These are phyloP conservation scores for Fusarium hainanense DNA, from an alignment of 2,329 filamentous ascomycete genomes.

Conservation along the genomic window DNA sequence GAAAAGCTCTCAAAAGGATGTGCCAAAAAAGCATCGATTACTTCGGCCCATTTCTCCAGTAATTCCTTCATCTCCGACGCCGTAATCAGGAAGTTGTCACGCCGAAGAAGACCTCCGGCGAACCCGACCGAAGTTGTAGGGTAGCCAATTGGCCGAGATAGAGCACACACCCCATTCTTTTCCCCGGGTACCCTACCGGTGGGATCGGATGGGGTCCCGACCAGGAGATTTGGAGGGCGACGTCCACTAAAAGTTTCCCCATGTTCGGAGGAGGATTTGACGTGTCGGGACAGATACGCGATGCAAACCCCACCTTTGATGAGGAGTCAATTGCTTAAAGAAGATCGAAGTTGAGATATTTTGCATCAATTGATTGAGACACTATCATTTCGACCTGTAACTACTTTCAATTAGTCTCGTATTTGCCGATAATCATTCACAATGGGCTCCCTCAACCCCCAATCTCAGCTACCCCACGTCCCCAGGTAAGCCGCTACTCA, in stretches of 20 bases:
- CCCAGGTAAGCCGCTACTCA: conserved; percentile 34
- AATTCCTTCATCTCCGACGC: rapidly evolving
- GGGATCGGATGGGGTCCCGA: conserved; percentile 11
- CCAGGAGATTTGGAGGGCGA: neutral
- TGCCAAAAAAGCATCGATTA: neutral
- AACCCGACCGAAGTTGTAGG: neutral
- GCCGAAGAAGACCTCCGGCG: neutral
- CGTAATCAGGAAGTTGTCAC: neutral
- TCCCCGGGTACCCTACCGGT: conserved; percentile 1
- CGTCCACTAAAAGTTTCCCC: neutral
- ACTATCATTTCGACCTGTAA: neutral
- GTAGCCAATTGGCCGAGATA: neutral
- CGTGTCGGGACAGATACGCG: conserved; percentile 23
- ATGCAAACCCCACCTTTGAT: conserved; percentile 32
- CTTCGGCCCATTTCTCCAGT: neutral
- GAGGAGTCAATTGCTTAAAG: conserved; percentile 26
- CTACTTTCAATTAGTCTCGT: neutral
- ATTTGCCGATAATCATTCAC: neutral
- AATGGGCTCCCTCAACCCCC: conserved; percentile 32
- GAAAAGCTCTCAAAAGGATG: rapidly evolving
- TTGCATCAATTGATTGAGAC: neutral
- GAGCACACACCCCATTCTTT: rapidly evolving
- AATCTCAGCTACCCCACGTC: conserved; percentile 36
- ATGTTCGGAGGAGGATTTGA: conserved; percentile 6
- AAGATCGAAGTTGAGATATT: conserved; percentile 5